Conservation (phyloP, 345 rosid genomes). For the Physaria fendleri region DNA sequence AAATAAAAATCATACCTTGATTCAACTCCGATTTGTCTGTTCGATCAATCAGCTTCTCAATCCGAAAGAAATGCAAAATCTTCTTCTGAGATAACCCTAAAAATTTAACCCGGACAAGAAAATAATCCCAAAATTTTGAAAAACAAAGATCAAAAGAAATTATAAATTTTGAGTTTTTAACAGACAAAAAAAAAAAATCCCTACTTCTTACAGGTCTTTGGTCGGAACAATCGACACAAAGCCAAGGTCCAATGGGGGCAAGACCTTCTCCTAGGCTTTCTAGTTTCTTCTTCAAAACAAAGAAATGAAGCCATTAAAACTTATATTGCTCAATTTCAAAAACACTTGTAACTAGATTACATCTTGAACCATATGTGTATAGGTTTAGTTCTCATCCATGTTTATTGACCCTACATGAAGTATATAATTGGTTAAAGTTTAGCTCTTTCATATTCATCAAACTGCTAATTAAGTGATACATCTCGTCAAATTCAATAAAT, state of each 20-base stretch:
- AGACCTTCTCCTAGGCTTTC: slow-evolving; percentile 61
- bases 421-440: background rate
- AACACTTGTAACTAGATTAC: background rate
- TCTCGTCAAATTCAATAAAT: slow-evolving; percentile 9
- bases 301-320: background rate
- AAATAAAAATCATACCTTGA: slow-evolving; percentile 46
- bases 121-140: background rate
- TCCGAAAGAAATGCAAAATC: slow-evolving; percentile 72
- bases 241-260: slow-evolving; percentile 72
- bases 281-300: slow-evolving; percentile 28
- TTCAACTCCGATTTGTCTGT: slow-evolving; percentile 27
- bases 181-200: no score
- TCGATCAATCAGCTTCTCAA: slow-evolving; percentile 40
- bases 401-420: no score
- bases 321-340: background rate
- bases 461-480: slow-evolving; percentile 5
- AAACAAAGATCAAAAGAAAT: background rate
- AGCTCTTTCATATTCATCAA: background rate
- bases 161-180: no score
- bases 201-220: slow-evolving; percentile 76
- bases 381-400: background rate
- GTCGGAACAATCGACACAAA: slow-evolving; percentile 61
- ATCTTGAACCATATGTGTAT: background rate
- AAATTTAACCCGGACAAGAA: slow-evolving; percentile 10
- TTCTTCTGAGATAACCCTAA: slow-evolving; percentile 80